phyloP scores from a whole-genome alignment of 140 eudicot species.

The Ambrosia hybrid region DNA sequence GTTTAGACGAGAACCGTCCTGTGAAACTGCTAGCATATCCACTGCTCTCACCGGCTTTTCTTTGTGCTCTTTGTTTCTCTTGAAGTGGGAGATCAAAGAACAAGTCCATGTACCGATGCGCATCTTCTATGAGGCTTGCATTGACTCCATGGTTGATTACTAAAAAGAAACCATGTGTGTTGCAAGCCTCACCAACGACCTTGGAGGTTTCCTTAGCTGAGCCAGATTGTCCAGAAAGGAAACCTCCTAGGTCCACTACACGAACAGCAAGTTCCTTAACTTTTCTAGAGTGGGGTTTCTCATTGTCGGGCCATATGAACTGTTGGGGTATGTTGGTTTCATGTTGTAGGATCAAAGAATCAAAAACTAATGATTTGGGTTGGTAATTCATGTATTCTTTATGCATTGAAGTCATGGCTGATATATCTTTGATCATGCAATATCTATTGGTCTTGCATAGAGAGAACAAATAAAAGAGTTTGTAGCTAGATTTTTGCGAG shows the following conservation, averaged over 20 bases:
- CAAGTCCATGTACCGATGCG: slow-evolving; percentile 57
- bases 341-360: slow-evolving; percentile 50
- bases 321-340: slow-evolving; percentile 65
- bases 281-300: slow-evolving; percentile 49
- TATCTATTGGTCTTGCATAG: slow-evolving; percentile 39
- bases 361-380: slow-evolving; percentile 47
- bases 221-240: slow-evolving; percentile 41
- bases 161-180: slow-evolving; percentile 64
- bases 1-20: slow-evolving; percentile 63
- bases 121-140: slow-evolving; percentile 42
- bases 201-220: slow-evolving; percentile 41
- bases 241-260: slow-evolving; percentile 51
- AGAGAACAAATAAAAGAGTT: slow-evolving; percentile 10
- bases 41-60: slow-evolving; percentile 69
- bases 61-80: slow-evolving; percentile 61
- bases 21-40: slow-evolving; percentile 89
- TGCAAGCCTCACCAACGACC: slow-evolving; percentile 62
- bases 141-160: slow-evolving; percentile 63
- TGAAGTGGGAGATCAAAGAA: slow-evolving; percentile 57
- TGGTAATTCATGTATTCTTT: slow-evolving; percentile 17
- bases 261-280: slow-evolving; percentile 50
- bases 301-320: slow-evolving; percentile 87
- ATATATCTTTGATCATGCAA: slow-evolving; percentile 32
- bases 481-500: slow-evolving; percentile 21
- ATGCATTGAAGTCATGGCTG: slow-evolving; percentile 26